Evolutionary conservation across 164 flowering plant species (phyloP), one percentile per base, ranked within the genome.

Genomic region (Saururus chinensis): DNA sequence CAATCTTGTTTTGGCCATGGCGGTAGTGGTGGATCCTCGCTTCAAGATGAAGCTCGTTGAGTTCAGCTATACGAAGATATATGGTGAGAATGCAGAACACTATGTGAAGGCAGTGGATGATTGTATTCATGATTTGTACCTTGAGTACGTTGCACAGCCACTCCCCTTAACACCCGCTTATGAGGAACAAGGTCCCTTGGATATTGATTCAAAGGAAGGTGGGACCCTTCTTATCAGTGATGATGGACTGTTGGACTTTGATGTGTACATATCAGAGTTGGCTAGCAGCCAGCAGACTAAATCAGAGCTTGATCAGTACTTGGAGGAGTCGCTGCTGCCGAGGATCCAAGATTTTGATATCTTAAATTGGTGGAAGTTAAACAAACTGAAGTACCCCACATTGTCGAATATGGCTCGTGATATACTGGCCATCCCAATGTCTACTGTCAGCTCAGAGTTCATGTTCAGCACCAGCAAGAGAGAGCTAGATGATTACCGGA

Each of bases 21-120:
- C 95, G 0, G 92, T 90, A 0, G 86, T 81, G 53, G 80, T 93
- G 90, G 96, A 93, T 74, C 98, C 98, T 0, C 79, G 96, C 52
- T 93, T 84, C 72, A 93, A 88, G 66, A 81, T 93, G 96, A 90
- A 87, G 79, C 83, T 93, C 41, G 91, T 93, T 26, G 92, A 90
- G 71, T 87, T 84, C 72, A 82, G 89, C 74, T 93, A 85, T 72
- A 53, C 83, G 0, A 90, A 84, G 67, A 77, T 90, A 20, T 86
- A 81, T 54, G 95, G 89, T 24, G 87, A 84, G 7, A 81, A 85
- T 52, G 87, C 89, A 35, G 72, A 69, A 26, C 37, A 66, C 0
- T 75, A 77, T 48, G 66, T 90, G 64, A 86, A 79, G 69, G 45
- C 76, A 11, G 88, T 90, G 13, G 84, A 85, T 62, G 96, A 90